A percentile compares a stretch with the other conserved stretches of the same genome.
Evolutionary conservation across 2,329 filamentous ascomycete genomes (phyloP).

Genomic region (Plenodomus lindquistii): DNA sequence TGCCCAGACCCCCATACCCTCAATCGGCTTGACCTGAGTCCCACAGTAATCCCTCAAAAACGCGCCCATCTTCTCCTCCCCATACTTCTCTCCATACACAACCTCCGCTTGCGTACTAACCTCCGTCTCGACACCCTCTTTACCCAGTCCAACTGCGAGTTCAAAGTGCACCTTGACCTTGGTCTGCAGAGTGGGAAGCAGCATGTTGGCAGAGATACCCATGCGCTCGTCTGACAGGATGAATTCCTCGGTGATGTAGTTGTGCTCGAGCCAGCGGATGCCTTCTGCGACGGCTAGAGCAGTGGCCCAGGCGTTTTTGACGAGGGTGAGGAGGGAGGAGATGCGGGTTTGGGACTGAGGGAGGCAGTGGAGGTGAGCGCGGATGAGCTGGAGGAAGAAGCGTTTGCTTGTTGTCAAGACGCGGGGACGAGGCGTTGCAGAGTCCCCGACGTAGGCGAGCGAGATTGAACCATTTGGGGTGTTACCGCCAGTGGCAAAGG

Average conservation of each 20-base stretch:
- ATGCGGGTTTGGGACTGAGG: conserved; percentile 62
- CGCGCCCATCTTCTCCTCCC: conserved; percentile 73
- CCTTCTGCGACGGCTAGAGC: conserved; percentile 63
- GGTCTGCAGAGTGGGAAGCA: conserved; percentile 68
- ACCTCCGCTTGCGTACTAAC: conserved; percentile 64
- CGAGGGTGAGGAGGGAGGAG: conserved; percentile 60
- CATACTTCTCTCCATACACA: conserved; percentile 78
- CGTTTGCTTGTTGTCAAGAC: conserved; percentile 68
- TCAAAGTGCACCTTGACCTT: conserved; percentile 68
- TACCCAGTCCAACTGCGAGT: conserved; percentile 53
- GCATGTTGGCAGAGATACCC: conserved; percentile 62
- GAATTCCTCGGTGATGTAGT: conserved; percentile 66
- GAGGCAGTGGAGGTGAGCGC: conserved; percentile 67
- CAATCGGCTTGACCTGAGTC: conserved; percentile 22
- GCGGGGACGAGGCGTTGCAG: conserved; percentile 56
- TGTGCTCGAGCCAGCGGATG: conserved; percentile 64
- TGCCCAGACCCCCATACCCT: conserved; percentile 47
- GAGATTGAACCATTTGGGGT: conserved; percentile 59
- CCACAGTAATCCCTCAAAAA: conserved; percentile 64
- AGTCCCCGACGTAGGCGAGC: conserved; percentile 69
- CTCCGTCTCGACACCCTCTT: conserved; percentile 55
- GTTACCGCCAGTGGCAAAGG: conserved; percentile 59
- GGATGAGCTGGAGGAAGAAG: conserved; percentile 75
- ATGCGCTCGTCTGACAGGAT: conserved; percentile 69
- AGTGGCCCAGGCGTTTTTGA: conserved; percentile 68